A percentile compares a stretch with the other conserved stretches of the same genome.
phyloP scores from a whole-genome alignment of 768 basidiomycete genomes.

The Suillus spraguei region DNA sequence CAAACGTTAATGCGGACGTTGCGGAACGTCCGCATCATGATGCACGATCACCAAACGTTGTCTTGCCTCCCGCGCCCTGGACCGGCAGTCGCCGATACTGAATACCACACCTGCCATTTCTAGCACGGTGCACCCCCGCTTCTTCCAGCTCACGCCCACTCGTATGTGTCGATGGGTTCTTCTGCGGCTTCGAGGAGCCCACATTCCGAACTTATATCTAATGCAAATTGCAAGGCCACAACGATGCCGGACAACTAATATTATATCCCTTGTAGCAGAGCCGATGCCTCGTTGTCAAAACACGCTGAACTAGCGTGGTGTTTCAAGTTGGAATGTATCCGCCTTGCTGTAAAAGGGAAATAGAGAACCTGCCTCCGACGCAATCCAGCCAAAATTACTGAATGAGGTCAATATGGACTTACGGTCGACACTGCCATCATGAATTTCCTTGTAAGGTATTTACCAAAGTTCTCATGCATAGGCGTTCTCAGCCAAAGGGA shows the following conservation, averaged over 20 bases:
- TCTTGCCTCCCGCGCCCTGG: not conserved
- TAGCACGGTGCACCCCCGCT: not conserved
- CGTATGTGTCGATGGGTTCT: not conserved
- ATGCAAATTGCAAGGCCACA: too few relatives aligned
- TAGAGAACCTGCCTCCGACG: conserved; percentile 14
- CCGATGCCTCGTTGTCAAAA: not conserved
- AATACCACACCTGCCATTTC: conserved; percentile 10
- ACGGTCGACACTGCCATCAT: conserved; percentile 22
- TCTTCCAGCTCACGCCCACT: conserved; percentile 3
- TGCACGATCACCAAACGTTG: not conserved
- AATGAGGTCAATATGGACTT: conserved; percentile 16
- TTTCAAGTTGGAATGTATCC: not conserved
- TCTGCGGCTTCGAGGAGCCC: not conserved
- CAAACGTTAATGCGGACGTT: not conserved
- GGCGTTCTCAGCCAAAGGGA: conserved; percentile 18
- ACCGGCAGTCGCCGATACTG: conserved; percentile 1
- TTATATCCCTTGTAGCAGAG: not conserved
- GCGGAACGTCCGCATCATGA: not conserved
- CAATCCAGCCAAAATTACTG: conserved; percentile 26
- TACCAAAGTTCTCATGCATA: conserved; percentile 2
- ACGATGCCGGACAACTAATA: too few relatives aligned
- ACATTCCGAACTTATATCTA: not conserved
- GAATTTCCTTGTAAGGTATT: conserved; percentile 28
- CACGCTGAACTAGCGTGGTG: conserved; percentile 2
- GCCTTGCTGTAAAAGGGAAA: conserved; percentile 25